These are phyloP conservation scores for Phoenix roebelenii DNA, from an alignment of 176 grass and related monocot species.

Conservation along the genomic window DNA sequence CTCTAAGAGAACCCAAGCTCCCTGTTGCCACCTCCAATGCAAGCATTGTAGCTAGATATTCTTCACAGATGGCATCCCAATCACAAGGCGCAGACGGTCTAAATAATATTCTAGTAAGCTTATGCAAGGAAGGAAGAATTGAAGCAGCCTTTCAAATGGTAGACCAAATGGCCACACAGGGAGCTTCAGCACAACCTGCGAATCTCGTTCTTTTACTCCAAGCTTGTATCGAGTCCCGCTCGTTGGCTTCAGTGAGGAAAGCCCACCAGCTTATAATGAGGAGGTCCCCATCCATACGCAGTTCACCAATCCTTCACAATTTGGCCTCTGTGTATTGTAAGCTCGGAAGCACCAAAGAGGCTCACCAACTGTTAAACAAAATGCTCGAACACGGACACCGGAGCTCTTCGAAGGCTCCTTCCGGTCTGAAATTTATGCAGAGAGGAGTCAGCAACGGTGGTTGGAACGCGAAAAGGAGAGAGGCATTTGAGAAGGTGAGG, in stretches of 20 bases:
- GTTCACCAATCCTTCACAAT: conserved; percentile 15
- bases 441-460: background rate
- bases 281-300: conserved; percentile 2
- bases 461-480: conserved; percentile 34
- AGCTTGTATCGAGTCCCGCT: conserved; percentile 31
- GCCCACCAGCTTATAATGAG: conserved; percentile 33
- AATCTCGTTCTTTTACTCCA: conserved; percentile 32
- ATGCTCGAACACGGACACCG: background rate
- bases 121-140: conserved; percentile 20
- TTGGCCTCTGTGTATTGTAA: conserved; percentile 56
- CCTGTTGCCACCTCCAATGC: too few species aligned
- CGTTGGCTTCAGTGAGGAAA: conserved; percentile 32
- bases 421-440: too few species aligned
- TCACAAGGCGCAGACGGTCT: too few species aligned
- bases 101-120: conserved; percentile 10
- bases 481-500: conserved; percentile 62
- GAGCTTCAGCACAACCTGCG: background rate
- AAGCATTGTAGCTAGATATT: too few species aligned
- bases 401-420: too few species aligned
- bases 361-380: conserved; percentile 32
- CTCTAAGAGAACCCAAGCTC: too few species aligned
- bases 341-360: conserved; percentile 41
- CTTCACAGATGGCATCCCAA: too few species aligned
- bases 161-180: conserved; percentile 33
- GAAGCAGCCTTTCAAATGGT: conserved; percentile 32